Evolutionary conservation across 2,329 filamentous ascomycete species (phyloP), one percentile per base, ranked within the genome.

Genomic region (Trichoderma koningiopsis): DNA sequence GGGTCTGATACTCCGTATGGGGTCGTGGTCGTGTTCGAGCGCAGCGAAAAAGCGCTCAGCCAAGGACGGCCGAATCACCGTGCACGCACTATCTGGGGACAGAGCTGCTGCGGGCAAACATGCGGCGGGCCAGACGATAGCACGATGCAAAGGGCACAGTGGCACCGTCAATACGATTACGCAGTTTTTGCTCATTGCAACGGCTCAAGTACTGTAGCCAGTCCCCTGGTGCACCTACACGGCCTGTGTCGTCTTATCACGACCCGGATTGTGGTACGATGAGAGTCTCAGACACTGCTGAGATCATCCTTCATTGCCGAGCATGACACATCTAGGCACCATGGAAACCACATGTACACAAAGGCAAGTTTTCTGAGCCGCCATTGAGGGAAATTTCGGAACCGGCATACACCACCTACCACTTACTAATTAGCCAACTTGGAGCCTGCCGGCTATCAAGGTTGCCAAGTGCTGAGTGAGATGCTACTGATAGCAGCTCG

Each of bases 401-500:
- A n/a, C 40, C 7, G 40, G 40, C 16, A 35, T 35, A 35, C 33
- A 13, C 10, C 16, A 56, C 29, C 14, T 64, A 13, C 52, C 24
- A 22, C 19, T n/a, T 64, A 3, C 24, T 22, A 47, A 47, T 33
- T 52, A 6, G 59, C 27, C 29, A 16, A 6, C 37, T 40, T 19
- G 37, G 16, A 19, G 40, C 40, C 4, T 43, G 40, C 3, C 16
- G 19, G n/a, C 19, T 63, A 64, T 64, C 61, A 64, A 19, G 53
- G 61, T 56, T 64, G 31, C 27, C 61, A 64, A 64, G 61, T 33
- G 61, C 61, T 64, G 61, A 64, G 61, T 64, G 61, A 64, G 52
- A 64, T 56, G 6, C 24, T 7, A 7, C 37, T 40, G 37, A 40
- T 40, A 40, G 6, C 37, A 40, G 19, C 40, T 43, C 7, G 33